Evolutionary conservation across 208 protist genomes (phyloP).

Genomic region (Hexamita inflata): DNA sequence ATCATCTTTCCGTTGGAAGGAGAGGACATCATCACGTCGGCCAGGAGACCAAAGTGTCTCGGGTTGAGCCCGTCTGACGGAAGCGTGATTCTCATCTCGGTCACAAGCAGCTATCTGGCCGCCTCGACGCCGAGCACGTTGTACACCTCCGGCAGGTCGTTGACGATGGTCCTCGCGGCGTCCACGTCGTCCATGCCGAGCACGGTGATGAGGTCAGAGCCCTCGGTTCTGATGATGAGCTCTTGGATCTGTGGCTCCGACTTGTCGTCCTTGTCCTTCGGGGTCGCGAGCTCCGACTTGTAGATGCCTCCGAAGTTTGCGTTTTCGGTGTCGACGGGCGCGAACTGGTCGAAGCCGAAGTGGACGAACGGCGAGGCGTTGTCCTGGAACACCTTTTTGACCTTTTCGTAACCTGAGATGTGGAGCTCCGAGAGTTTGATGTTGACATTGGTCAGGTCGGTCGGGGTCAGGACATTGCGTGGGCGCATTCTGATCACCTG

Average conservation of each 20-base stretch:
- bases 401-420: not conserved
- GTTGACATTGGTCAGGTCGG: no score
- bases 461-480: no score
- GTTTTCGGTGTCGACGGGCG: not conserved
- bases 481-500: not conserved
- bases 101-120: slow-evolving; percentile 49
- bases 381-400: slow-evolving; percentile 15
- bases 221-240: slow-evolving; percentile 78
- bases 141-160: slow-evolving; percentile 91
- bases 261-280: slow-evolving; percentile 50
- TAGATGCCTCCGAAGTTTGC: slow-evolving; percentile 5
- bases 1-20: slow-evolving; percentile 67
- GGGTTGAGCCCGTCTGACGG: slow-evolving; percentile 88
- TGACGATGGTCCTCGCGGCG: slow-evolving; percentile 67
- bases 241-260: slow-evolving; percentile 44
- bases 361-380: not conserved
- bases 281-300: slow-evolving; percentile 60
- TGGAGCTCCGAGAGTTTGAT: not conserved
- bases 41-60: slow-evolving; percentile 82
- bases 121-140: slow-evolving; percentile 82
- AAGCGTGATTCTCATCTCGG: slow-evolving; percentile 52
- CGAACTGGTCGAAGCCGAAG: not conserved
- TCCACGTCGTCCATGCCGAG: slow-evolving; percentile 75
- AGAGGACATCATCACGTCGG: slow-evolving; percentile 84
- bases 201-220: slow-evolving; percentile 71